These are phyloP conservation scores for Curvularia lunata DNA, from an alignment of 2,329 filamentous ascomycete species.

Conservation along the genomic window DNA sequence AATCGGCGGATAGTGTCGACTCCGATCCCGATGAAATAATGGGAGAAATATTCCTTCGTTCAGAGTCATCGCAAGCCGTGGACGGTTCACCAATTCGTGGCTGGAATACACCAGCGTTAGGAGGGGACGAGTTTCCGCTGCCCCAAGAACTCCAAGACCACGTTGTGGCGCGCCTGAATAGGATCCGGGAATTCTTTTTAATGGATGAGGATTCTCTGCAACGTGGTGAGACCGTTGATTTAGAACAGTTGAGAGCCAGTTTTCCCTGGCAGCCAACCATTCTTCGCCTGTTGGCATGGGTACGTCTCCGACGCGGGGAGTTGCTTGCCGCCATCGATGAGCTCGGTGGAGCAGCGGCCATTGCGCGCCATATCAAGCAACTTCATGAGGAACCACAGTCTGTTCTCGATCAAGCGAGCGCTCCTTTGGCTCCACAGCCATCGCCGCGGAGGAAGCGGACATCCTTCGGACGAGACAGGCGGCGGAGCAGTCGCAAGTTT, in stretches of 20 bases:
- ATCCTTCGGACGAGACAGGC: constrained; percentile 37
- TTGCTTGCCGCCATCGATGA: constrained; percentile 52
- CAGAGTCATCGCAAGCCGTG: constrained; percentile 21
- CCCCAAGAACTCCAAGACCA: constrained; percentile 43
- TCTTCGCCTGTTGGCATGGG: constrained; percentile 55
- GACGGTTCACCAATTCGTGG: constrained; percentile 35
- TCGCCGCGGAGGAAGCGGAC: constrained; percentile 34
- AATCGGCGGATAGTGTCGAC: constrained; percentile 34
- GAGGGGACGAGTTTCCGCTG: constrained; percentile 47
- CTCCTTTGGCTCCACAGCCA: constrained; percentile 9
- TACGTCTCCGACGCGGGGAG: constrained; percentile 53
- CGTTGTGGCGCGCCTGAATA: constrained; percentile 49
- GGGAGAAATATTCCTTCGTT: constrained; percentile 50
- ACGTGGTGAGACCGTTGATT: constrained; percentile 46
- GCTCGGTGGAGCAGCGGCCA: constrained; percentile 54
- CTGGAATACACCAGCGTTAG: constrained; percentile 46
- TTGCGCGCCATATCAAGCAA: constrained; percentile 42
- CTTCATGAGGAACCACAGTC: constrained; percentile 25
- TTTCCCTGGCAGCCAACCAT: constrained; percentile 61
- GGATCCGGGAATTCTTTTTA: constrained; percentile 48
- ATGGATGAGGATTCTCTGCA: constrained; percentile 41
- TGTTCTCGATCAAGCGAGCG: constrained; percentile 7
- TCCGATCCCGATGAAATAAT: constrained; percentile 53
- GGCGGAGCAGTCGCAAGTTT: constrained; percentile 41
- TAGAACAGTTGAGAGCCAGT: constrained; percentile 51